These are phyloP conservation scores for Gonapodya prolifera DNA, from an alignment of 192 early-diverging fungal genomes.

Conservation along the genomic window DNA sequence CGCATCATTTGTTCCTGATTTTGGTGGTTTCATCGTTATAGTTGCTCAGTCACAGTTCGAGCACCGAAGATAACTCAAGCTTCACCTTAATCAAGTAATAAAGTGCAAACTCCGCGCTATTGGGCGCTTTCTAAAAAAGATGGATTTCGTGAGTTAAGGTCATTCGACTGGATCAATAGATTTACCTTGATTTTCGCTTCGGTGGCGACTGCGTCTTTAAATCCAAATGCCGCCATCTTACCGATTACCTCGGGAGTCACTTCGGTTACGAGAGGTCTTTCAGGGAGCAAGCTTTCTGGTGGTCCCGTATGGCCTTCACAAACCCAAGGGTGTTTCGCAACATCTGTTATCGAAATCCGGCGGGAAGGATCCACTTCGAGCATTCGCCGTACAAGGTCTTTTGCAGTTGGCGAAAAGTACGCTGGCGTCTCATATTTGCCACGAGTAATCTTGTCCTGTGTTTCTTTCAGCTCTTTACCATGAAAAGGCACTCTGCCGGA, in stretches of 20 bases:
- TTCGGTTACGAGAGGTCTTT: background rate
- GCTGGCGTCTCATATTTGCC: background rate
- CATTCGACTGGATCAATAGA: background rate
- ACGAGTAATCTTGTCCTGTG: conserved; percentile 61
- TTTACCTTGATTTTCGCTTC: background rate
- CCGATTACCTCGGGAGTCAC: background rate
- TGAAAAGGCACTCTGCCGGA: conserved; percentile 81
- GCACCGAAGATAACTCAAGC: background rate
- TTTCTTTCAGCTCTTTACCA: conserved; percentile 69
- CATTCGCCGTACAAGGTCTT: background rate
- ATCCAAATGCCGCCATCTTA: background rate
- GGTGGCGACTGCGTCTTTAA: background rate
- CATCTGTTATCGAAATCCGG: background rate
- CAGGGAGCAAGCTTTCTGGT: background rate
- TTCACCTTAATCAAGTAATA: background rate
- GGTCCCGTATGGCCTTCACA: background rate
- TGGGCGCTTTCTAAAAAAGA: background rate
- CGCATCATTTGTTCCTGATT: background rate
- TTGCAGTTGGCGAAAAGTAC: background rate
- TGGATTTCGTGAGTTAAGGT: no score
- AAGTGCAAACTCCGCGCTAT: background rate
- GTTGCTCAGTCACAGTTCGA: no score
- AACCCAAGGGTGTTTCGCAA: background rate
- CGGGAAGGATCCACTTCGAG: background rate
- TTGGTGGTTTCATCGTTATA: background rate